Base-by-base conservation (phyloP, 2,329 filamentous ascomycete genomes). In the Raffaelea albimanens region DNA sequence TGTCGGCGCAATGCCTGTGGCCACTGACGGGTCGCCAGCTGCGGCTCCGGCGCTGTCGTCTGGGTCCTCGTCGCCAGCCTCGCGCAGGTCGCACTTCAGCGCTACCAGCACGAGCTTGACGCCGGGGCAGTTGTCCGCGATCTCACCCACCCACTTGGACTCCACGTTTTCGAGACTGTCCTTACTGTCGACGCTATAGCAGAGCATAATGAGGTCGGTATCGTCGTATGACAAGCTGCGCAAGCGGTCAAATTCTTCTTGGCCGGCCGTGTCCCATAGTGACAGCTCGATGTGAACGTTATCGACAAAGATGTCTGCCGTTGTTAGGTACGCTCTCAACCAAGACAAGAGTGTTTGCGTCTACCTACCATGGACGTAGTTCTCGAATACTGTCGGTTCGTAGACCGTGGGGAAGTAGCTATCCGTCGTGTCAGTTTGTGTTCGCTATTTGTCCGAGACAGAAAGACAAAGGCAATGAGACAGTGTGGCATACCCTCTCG, bases 331-430 rank as follows among this genome's bases (percentile, higher is more conserved):
- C 13, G 20, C n/a, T 3, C 11, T 36, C 23, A 42, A 42, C 5
- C 10, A 39, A 43, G 2, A 9, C 23, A 14, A 10, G 20, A 13
- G 19, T n/a, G 5, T 13, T 33, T 36, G 62, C 76, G 63, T n/a
- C n/a, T n/a, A n/a, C n/a, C n/a, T 76, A 94, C 87, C 89, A 65
- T 98, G 91, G 54, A 98, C 91, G 67, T 97, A 98, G 69, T 98
- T 98, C 67, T 98, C 91, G 68, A 96, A 96, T 55, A 96, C 91
- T 33, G 91, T 98, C 47, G 93, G 93, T 68, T 97, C 90, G 71
- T 97, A 97, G 61, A 97, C 91, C 49, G 91, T 96, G 45, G 91
- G 91, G 67, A 98, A 98, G 68, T 96, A 95, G 54, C 87, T 91
- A 58, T 38, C 54, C 31, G 25, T 7, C 25, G 13, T n/a, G 49